Evolutionary conservation across 495 filamentous ascomycete species (phyloP).

Genomic region (Cercophora scortea): DNA sequence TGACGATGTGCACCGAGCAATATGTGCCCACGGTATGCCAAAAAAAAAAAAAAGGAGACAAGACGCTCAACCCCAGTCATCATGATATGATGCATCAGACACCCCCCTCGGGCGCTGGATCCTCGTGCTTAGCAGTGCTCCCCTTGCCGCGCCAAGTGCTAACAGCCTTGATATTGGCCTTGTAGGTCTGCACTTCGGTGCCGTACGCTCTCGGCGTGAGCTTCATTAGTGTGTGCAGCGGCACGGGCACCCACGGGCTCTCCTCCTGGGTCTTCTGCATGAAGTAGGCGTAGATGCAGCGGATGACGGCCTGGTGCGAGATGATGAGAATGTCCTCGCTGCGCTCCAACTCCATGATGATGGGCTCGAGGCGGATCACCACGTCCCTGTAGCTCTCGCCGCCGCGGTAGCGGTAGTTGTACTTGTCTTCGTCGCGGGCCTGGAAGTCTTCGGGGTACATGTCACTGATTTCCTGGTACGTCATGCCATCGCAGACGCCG

Average conservation of each 20-base stretch:
- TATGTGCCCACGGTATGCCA: no score
- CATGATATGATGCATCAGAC: conserved; percentile 2
- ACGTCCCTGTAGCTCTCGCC: conserved; percentile 97
- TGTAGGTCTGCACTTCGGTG: conserved; percentile 78
- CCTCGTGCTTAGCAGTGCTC: conserved; percentile 67
- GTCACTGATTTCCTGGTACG: conserved; percentile 84
- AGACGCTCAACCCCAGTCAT: no score
- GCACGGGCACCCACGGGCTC: conserved; percentile 90
- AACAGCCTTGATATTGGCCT: conserved; percentile 86
- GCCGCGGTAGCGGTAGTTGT: conserved; percentile 97
- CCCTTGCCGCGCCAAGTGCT: conserved; percentile 92
- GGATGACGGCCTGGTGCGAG: conserved; percentile 91
- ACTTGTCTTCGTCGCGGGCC: conserved; percentile 92
- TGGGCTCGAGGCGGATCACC: conserved; percentile 93
- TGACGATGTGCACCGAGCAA: no score
- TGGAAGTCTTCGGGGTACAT: conserved; percentile 89
- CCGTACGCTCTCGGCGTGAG: conserved; percentile 91
- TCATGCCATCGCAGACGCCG: conserved; percentile 92
- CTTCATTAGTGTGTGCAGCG: conserved; percentile 92
- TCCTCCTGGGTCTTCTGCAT: conserved; percentile 90
- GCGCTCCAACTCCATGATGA: conserved; percentile 98
- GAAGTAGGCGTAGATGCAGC: conserved; percentile 98
- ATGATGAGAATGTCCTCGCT: conserved; percentile 96
- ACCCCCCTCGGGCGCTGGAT: conserved; percentile 34
- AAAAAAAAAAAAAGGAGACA: no score